phyloP scores from a whole-genome alignment of 139 green algal genomes.

The Eudorina sp. region DNA sequence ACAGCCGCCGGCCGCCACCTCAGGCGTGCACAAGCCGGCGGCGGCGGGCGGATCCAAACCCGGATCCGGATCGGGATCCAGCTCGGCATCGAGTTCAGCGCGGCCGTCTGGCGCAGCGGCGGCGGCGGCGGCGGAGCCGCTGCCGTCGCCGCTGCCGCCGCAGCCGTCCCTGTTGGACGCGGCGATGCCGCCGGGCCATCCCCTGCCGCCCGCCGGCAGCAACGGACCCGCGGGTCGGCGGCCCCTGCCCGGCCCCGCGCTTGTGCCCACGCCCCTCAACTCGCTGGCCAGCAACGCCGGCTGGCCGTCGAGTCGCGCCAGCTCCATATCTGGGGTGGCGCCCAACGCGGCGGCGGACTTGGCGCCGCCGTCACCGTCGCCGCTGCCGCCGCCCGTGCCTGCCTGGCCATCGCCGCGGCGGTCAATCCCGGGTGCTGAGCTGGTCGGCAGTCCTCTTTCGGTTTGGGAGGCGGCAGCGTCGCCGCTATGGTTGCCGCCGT shows the following conservation, averaged over 20 bases:
- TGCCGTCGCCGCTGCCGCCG: not conserved
- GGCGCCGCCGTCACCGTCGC: not conserved
- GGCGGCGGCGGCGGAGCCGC: not conserved
- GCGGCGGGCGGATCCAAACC: not conserved
- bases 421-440: not conserved
- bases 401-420: not conserved
- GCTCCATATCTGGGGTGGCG: not conserved
- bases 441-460: not conserved
- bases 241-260: not conserved
- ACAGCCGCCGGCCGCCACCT: not conserved
- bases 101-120: no score
- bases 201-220: not conserved
- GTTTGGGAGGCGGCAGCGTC: not conserved
- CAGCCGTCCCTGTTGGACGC: not conserved
- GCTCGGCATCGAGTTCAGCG: no score
- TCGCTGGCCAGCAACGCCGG: not conserved
- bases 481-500: not conserved
- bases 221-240: not conserved
- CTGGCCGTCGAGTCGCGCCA: not conserved
- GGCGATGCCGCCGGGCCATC: not conserved
- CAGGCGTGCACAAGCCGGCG: not conserved
- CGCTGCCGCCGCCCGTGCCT: not conserved
- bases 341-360: not conserved
- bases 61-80: not conserved
- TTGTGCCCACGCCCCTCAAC: conserved; percentile 4